Percentiles rank a stretch among this genome's conserved stretches.
Conservation (phyloP, 352 stramenopile species). For the Globisporangium irregulare region DNA sequence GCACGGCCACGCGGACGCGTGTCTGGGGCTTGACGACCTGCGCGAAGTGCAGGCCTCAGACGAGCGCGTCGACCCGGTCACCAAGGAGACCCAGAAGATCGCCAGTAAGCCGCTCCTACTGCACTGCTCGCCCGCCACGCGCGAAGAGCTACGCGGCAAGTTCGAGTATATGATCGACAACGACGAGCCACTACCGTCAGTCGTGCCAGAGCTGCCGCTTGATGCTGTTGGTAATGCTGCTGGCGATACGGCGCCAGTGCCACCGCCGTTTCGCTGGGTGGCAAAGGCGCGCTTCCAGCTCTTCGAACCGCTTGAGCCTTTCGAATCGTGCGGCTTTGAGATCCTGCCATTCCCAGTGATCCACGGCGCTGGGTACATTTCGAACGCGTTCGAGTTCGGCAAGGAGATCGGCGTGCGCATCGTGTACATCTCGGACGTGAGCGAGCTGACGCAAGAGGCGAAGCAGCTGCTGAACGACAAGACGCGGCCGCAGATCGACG, state of each 20-base stretch:
- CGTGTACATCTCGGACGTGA: slow-evolving; percentile 90
- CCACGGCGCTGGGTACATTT: slow-evolving; percentile 77
- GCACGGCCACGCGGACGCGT: slow-evolving; percentile 83
- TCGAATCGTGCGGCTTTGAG: slow-evolving; percentile 40
- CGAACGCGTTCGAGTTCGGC: slow-evolving; percentile 81
- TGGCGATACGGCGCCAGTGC: background rate
- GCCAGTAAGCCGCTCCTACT: slow-evolving; percentile 48
- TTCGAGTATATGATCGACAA: slow-evolving; percentile 81
- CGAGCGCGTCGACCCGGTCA: slow-evolving; percentile 47
- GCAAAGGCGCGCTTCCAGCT: slow-evolving; percentile 66
- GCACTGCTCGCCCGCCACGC: slow-evolving; percentile 58
- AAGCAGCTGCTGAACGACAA: slow-evolving; percentile 52
- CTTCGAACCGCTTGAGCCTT: slow-evolving; percentile 52
- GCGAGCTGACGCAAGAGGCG: slow-evolving; percentile 62
- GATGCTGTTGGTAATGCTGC: background rate
- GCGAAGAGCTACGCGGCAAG: slow-evolving; percentile 55
- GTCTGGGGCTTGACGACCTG: slow-evolving; percentile 82
- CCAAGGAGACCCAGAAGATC: slow-evolving; percentile 62
- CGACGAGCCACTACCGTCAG: slow-evolving; percentile 13
- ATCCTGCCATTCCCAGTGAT: slow-evolving; percentile 77
- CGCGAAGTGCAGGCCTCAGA: slow-evolving; percentile 72
- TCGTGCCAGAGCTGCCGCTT: background rate
- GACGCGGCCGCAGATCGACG: slow-evolving; percentile 56
- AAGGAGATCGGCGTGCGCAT: slow-evolving; percentile 59
- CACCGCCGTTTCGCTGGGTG: slow-evolving; percentile 69